Percentiles rank a stretch among this genome's conserved stretches.
Evolutionary conservation across 495 filamentous ascomycete species (phyloP).

Genomic region (Xylaria flabelliformis): DNA sequence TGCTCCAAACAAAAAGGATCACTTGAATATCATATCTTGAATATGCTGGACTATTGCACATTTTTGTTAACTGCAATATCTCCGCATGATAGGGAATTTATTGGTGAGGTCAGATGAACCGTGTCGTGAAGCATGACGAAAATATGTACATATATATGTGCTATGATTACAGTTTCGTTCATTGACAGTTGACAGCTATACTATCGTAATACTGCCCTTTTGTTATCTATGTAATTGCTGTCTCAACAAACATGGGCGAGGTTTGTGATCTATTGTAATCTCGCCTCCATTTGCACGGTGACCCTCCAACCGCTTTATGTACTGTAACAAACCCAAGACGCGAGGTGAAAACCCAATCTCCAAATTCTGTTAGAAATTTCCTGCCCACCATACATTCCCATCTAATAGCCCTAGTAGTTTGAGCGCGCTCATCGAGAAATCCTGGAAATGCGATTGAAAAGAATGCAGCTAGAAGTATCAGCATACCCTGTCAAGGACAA

Average conservation of each 20-base stretch:
- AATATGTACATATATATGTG: neutral
- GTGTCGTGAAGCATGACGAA: neutral
- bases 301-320: conserved; percentile 16
- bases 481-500: neutral
- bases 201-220: neutral
- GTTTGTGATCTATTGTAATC: conserved; percentile 12
- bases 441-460: conserved; percentile 15
- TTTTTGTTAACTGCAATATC: neutral
- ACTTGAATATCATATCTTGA: too few relatives aligned
- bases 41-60: too few relatives aligned
- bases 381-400: conserved; percentile 16
- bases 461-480: conserved; percentile 6
- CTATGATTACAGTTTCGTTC: neutral
- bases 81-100: neutral
- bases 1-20: neutral
- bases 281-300: conserved; percentile 7
- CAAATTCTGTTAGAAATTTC: conserved; percentile 16
- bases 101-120: neutral
- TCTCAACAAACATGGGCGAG: neutral
- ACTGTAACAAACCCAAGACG: conserved; percentile 12
- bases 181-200: conserved; percentile 1
- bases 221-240: neutral
- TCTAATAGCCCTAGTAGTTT: conserved; percentile 10
- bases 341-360: conserved; percentile 10
- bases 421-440: conserved; percentile 8